phyloP scores from a whole-genome alignment of 2,329 filamentous ascomycete genomes.

The Diplodia intermedia region DNA sequence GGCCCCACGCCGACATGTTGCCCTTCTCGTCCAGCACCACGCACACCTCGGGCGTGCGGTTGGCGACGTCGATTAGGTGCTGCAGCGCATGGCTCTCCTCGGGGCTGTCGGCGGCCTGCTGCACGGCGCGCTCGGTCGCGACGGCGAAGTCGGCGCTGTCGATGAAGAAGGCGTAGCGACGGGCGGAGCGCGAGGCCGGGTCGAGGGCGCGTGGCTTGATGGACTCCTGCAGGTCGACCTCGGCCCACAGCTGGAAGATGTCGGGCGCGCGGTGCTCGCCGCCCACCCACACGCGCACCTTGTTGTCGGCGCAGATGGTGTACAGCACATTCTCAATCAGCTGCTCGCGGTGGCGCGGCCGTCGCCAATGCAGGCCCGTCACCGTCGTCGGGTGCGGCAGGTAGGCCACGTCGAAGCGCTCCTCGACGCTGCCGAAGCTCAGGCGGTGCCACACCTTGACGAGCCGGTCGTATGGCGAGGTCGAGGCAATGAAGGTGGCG shows the following conservation, averaged over 20 bases:
- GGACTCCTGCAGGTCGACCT: constrained; percentile 76
- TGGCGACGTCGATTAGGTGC: constrained; percentile 84
- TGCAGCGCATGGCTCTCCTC: constrained; percentile 76
- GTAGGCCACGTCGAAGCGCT: constrained; percentile 89
- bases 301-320: constrained; percentile 81
- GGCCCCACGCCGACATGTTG: constrained; percentile 88
- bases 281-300: constrained; percentile 82
- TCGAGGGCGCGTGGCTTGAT: constrained; percentile 64
- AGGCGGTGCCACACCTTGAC: constrained; percentile 93
- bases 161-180: constrained; percentile 79
- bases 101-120: constrained; percentile 64
- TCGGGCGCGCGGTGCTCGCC: constrained; percentile 74
- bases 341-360: constrained; percentile 77
- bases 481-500: constrained; percentile 83
- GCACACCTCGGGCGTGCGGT: constrained; percentile 84
- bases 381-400: constrained; percentile 82
- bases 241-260: constrained; percentile 78
- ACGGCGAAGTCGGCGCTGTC: constrained; percentile 79
- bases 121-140: constrained; percentile 78
- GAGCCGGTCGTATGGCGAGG: constrained; percentile 77
- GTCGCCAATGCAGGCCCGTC: constrained; percentile 86
- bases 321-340: constrained; percentile 87
- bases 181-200: constrained; percentile 48
- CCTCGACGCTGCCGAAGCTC: constrained; percentile 81
- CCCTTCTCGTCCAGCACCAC: constrained; percentile 84